Base-by-base conservation (phyloP, 2,329 filamentous ascomycete species). In the Cytospora paraplurivora region DNA sequence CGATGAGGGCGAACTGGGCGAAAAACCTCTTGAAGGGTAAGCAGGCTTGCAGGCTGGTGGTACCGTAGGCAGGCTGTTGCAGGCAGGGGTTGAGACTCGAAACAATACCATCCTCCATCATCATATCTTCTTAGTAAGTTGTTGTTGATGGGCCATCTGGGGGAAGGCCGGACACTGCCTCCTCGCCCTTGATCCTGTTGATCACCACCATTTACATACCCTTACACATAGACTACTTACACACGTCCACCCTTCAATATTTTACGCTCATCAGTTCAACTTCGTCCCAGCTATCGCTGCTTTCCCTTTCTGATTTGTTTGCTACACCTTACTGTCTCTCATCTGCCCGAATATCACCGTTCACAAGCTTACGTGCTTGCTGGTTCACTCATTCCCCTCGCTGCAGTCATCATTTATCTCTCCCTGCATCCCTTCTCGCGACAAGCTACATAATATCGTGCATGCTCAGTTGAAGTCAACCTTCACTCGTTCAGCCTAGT, bases 51-150 rank as follows among this genome's bases (percentile, higher is more conserved):
- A 44, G 41, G 5, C 41, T 19, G 44, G n/a, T 27, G 27, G 27
- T 27, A 27, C 27, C 27, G 27, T 27, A 27, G 27, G 27, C 27
- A 27, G 27, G 27, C 27, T 27, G 27, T 3, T 27, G n/a, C 44
- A 47, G n/a, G 44, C 44, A 47, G 44, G 44, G 44, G n/a, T 47
- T 19, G n/a, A 47, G 44, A 47, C 44, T 47, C 44, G 44, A 47
- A 47, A 47, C 44, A 47, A 47, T 47, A n/a, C 44, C 44, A 47
- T 47, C n/a, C 44, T 21, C n/a, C 44, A 47, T 19, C 44, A 47
- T 12, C n/a, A 47, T n/a, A n/a, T 11, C 41, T 17, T 47, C 44
- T 47, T 47, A 47, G 44, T 47, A 47, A 47, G n/a, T 47, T 47
- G n/a, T 19, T 47, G 44, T 10, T 21, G 27, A 27, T 27, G 27